phyloP scores from a whole-genome alignment of 2,329 filamentous ascomycete genomes.

The Alternaria gaisen region DNA sequence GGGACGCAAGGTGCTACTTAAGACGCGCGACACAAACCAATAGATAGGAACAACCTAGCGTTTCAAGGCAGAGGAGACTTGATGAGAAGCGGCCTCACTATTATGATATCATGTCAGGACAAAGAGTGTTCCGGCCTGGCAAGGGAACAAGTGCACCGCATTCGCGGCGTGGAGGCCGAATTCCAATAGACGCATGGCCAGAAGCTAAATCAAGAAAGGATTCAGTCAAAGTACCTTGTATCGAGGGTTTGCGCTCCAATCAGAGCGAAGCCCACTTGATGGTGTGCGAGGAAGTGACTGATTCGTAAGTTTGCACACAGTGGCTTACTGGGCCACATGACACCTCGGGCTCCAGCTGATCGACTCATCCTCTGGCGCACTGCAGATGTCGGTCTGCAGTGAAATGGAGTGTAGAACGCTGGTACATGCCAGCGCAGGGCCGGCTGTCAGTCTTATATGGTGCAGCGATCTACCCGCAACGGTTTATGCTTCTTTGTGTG shows the following conservation, averaged over 20 bases:
- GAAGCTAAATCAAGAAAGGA: conserved; percentile 49
- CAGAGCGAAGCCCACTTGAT: conserved; percentile 34
- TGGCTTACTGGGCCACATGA: conserved; percentile 53
- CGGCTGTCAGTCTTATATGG: conserved; percentile 36
- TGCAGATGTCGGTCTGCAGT: conserved; percentile 32
- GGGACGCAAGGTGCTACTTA: conserved; percentile 44
- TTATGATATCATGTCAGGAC: conserved; percentile 46
- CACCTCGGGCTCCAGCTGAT: conserved; percentile 46
- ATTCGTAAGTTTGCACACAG: conserved; percentile 48
- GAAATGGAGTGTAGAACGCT: conserved; percentile 30
- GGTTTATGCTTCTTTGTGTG: conserved; percentile 36
- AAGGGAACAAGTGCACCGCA: conserved; percentile 37
- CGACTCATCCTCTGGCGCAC: conserved; percentile 44
- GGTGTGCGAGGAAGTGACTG: conserved; percentile 49
- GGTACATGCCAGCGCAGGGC: conserved; percentile 21
- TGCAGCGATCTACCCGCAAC: conserved; percentile 26
- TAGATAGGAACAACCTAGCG: conserved; percentile 26
- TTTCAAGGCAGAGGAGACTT: conserved; percentile 39
- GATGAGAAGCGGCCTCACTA: conserved; percentile 29
- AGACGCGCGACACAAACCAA: conserved; percentile 34
- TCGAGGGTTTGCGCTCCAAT: conserved; percentile 44
- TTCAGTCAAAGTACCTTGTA: conserved; percentile 48
- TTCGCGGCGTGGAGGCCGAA: conserved; percentile 40
- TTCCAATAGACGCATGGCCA: conserved; percentile 48
- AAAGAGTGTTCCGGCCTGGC: conserved; percentile 29